Evolutionary conservation across 2,329 filamentous ascomycete genomes (phyloP).

Genomic region (Penicillium sp.): DNA sequence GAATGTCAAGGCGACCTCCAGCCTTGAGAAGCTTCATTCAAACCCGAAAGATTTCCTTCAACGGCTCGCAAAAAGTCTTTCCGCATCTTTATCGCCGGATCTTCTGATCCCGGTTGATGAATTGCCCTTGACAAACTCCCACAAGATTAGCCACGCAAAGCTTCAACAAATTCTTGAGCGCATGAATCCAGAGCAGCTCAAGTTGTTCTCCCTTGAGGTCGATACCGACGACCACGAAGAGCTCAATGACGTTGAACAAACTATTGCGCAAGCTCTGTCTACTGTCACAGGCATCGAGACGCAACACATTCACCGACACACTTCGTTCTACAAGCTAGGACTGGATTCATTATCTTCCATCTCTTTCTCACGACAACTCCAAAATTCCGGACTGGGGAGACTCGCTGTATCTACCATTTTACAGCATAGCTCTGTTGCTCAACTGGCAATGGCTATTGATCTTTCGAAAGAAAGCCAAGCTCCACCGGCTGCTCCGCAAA

Average conservation of each 20-base stretch:
- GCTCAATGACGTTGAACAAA: constrained; percentile 53
- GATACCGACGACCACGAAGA: constrained; percentile 26
- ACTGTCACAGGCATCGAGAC: constrained; percentile 45
- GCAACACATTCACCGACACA: constrained; percentile 53
- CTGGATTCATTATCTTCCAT: constrained; percentile 82
- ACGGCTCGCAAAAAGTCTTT: constrained; percentile 52
- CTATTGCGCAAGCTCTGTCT: constrained; percentile 53
- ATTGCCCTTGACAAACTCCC: constrained; percentile 67
- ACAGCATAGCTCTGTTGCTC: constrained; percentile 60
- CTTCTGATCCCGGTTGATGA: constrained; percentile 62
- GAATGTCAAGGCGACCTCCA: not conserved
- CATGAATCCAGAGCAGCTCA: constrained; percentile 46
- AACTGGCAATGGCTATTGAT: constrained; percentile 45
- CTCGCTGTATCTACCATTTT: constrained; percentile 65
- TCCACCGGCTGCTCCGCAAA: not conserved
- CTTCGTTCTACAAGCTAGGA: constrained; percentile 70
- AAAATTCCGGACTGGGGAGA: constrained; percentile 41
- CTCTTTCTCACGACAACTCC: constrained; percentile 55
- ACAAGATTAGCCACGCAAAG: constrained; percentile 61
- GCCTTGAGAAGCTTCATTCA: constrained; percentile 3
- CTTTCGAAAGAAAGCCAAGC: constrained; percentile 6
- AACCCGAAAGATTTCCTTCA: constrained; percentile 49
- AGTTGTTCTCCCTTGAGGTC: constrained; percentile 30
- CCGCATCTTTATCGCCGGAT: constrained; percentile 73
- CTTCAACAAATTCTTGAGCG: constrained; percentile 48